Evolutionary conservation across 768 basidiomycete species (phyloP).

Genomic region (Inosperma sp.): DNA sequence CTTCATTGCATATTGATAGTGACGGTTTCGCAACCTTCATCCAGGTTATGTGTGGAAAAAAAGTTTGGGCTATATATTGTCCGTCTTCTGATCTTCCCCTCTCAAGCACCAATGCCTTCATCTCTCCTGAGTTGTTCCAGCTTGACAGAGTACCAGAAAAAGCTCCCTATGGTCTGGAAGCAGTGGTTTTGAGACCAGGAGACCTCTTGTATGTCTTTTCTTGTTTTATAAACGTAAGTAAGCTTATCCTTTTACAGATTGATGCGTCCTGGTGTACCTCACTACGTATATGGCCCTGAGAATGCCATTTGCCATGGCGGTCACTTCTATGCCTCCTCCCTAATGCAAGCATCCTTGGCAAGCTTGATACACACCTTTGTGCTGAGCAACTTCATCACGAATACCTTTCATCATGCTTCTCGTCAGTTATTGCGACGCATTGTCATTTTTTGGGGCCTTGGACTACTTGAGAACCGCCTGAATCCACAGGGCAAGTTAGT

Average conservation of each 20-base stretch:
- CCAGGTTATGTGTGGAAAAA: background rate
- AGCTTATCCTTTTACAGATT: constrained; percentile 8
- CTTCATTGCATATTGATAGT: background rate
- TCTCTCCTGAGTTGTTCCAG: background rate
- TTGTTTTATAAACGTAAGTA: background rate
- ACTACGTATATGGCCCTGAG: constrained; percentile 15
- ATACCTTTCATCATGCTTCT: constrained; percentile 11
- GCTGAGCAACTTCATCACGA: constrained; percentile 9
- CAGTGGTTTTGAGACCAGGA: background rate
- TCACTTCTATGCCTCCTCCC: constrained; percentile 17
- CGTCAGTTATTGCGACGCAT: constrained; percentile 9
- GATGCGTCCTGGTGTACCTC: constrained; percentile 18
- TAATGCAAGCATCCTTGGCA: constrained; percentile 13
- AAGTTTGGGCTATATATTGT: background rate
- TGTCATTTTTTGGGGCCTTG: constrained; percentile 9
- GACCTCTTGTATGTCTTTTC: background rate
- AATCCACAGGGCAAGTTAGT: background rate
- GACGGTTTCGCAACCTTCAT: background rate
- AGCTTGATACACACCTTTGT: constrained; percentile 17
- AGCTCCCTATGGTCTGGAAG: background rate
- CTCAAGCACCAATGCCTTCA: background rate
- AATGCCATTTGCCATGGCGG: constrained; percentile 18
- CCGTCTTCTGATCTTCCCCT: no score
- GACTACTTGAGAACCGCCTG: background rate
- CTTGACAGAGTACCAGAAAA: background rate